These are phyloP conservation scores for Botrytis medusae DNA, from an alignment of 2,329 filamentous ascomycete genomes.

Conservation along the genomic window DNA sequence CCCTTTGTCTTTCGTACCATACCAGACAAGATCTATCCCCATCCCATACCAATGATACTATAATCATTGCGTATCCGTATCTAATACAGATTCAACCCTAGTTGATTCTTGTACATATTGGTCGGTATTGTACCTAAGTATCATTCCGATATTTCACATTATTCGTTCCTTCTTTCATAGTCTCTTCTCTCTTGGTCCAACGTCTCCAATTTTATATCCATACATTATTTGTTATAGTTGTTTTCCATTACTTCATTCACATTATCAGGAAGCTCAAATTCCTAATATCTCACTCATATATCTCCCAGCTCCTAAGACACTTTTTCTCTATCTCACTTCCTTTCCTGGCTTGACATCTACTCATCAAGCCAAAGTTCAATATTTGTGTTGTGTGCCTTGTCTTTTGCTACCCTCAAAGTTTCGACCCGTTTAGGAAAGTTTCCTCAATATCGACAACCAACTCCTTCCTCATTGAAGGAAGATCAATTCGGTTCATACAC, in stretches of 20 bases:
- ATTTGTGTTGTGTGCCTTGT: slow-evolving; percentile 12
- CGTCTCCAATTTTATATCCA: slow-evolving; percentile 18
- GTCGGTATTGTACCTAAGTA: slow-evolving; percentile 11
- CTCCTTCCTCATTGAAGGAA: slow-evolving; percentile 1
- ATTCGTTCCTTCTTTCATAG: slow-evolving; percentile 16
- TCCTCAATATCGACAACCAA: background rate
- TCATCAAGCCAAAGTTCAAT: background rate
- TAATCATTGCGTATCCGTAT: slow-evolving; percentile 15
- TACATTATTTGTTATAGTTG: slow-evolving; percentile 10
- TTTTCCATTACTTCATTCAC: slow-evolving; percentile 3
- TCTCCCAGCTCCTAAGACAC: background rate
- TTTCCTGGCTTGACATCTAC: background rate
- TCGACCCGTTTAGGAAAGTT: slow-evolving; percentile 16
- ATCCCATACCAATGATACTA: slow-evolving; percentile 13
- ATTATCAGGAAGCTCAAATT: slow-evolving; percentile 5
- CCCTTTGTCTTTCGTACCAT: slow-evolving; percentile 14
- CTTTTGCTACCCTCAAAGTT: background rate
- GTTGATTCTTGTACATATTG: slow-evolving; percentile 16
- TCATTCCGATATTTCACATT: slow-evolving; percentile 17
- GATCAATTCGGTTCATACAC: background rate
- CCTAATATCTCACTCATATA: background rate
- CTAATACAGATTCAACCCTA: slow-evolving; percentile 14
- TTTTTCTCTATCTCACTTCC: background rate
- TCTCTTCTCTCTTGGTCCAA: background rate
- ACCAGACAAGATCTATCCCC: slow-evolving; percentile 3